Conservation (phyloP, 306 rosid genomes). For the Trichosanthes truncata region DNA sequence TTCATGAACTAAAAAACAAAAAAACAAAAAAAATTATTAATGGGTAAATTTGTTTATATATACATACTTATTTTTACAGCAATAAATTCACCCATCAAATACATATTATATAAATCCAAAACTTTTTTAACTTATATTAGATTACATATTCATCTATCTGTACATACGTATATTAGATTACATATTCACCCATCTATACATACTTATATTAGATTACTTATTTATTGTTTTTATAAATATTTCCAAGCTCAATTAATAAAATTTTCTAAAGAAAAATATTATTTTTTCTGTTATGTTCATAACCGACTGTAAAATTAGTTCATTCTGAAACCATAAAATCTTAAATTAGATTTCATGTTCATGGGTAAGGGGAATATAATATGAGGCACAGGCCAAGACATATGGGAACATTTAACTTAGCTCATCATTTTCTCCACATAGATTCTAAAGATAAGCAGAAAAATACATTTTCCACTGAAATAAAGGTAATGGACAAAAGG, state of each 20-base stretch:
- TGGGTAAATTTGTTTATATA: no score
- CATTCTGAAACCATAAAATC: not conserved
- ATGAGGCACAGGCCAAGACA: not conserved
- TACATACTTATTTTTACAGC: no score
- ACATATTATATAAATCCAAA: no score
- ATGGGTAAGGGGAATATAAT: not conserved
- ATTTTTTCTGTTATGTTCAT: not conserved
- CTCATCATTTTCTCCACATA: not conserved
- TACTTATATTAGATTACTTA: not conserved
- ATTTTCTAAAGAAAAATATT: not conserved
- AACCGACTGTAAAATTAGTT: not conserved
- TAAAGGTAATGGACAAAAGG: not conserved
- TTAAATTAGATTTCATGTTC: not conserved
- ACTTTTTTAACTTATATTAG: no score
- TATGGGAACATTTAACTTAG: not conserved
- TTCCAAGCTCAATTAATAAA: not conserved
- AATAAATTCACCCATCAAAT: no score
- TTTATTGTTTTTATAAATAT: not conserved
- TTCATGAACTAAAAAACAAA: no score
- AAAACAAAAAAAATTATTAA: no score
- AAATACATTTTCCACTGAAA: conserved; percentile 1
- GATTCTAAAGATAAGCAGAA: conserved; percentile 6
- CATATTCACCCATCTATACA: no score
- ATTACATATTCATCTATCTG: no score
- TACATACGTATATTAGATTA: no score